Evolutionary conservation across 495 filamentous ascomycete species (phyloP).

Genomic region (Darksidea phi): DNA sequence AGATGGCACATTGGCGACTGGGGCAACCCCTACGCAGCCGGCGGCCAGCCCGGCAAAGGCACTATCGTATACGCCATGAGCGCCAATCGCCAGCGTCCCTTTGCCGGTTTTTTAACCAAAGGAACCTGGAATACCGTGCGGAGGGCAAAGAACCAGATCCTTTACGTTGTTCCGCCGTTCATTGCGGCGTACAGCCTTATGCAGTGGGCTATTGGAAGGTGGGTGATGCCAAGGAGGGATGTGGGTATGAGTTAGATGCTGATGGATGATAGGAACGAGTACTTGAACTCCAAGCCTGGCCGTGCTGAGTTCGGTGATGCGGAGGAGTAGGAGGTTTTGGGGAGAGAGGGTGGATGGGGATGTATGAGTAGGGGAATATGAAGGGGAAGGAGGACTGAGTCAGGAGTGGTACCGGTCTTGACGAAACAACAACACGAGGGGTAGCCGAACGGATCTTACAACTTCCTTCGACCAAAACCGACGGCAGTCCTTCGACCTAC

Average conservation of each 20-base stretch:
- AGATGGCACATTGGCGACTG: slow-evolving; percentile 30
- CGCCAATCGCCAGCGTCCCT: slow-evolving; percentile 22
- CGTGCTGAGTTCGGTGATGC: slow-evolving; percentile 16
- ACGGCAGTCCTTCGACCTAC: too few species aligned
- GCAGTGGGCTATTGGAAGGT: slow-evolving; percentile 26
- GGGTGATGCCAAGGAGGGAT: background rate
- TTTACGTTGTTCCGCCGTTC: slow-evolving; percentile 29
- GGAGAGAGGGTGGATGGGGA: background rate
- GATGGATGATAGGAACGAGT: slow-evolving; percentile 9
- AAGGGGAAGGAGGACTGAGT: background rate
- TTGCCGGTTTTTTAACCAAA: slow-evolving; percentile 18
- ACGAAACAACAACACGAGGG: too few species aligned
- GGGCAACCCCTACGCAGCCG: slow-evolving; percentile 28
- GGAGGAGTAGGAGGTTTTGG: background rate
- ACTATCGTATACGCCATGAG: slow-evolving; percentile 17
- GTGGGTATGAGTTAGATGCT: background rate
- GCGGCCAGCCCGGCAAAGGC: slow-evolving; percentile 25
- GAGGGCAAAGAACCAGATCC: slow-evolving; percentile 17
- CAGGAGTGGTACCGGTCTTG: too few species aligned
- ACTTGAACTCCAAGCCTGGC: slow-evolving; percentile 17
- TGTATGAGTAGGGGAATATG: background rate
- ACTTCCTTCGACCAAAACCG: too few species aligned
- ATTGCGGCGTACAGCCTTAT: slow-evolving; percentile 18
- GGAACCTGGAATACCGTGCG: slow-evolving; percentile 14
- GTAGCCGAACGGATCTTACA: too few species aligned